Base-by-base conservation (phyloP, 192 early-diverging fungal species). In the Diversispora epigaea region DNA sequence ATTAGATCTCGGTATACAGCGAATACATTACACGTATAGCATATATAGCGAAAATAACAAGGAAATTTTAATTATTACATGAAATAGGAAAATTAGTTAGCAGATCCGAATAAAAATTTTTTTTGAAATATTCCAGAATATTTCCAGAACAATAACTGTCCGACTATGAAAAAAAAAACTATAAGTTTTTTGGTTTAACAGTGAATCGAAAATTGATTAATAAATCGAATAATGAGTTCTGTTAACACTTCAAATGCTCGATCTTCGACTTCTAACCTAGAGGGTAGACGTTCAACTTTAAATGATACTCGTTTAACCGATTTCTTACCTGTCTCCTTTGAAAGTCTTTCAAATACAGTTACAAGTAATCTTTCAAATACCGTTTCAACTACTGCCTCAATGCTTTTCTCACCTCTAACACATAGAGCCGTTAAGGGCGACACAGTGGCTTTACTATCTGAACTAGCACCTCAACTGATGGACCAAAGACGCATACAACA, bases 401-500 rank as follows among this genome's bases (percentile, higher is more conserved):
- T 89, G 1, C 79, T 89, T 45, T 89, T 89, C 50, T 83, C 83
- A 19, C 87, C 87, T 9, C 57, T 89, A 11, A 81, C 84, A 1
- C 79, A 80, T 4, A 84, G 86, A 64, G 82, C 82, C 1, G 82
- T 84, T 77, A 84, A 83, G 22, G 81, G 83, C 2, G 86, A 89
- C 19, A 78, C 86, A 43, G 86, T 83, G 74, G 82, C 76, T 10
- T 79, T 83, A 46, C 65, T 80, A 10, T 78, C 82, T 1, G 60
- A 80, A 52, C 75, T 80, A 25, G 82, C 79, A 52, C 79, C 80
- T 15, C 79, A 78, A 10, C 58, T 78, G 4, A 84, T 80, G 78
- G 87, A 85, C 2, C 75, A 85, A 3, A 82, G 86, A 49, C 78
- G 86, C 22, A 80, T 85, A 77, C 81, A 83, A 58, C 83, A 79